Conservation (phyloP, 805 yeast genomes). For the Barnettozyma siamensis region DNA sequence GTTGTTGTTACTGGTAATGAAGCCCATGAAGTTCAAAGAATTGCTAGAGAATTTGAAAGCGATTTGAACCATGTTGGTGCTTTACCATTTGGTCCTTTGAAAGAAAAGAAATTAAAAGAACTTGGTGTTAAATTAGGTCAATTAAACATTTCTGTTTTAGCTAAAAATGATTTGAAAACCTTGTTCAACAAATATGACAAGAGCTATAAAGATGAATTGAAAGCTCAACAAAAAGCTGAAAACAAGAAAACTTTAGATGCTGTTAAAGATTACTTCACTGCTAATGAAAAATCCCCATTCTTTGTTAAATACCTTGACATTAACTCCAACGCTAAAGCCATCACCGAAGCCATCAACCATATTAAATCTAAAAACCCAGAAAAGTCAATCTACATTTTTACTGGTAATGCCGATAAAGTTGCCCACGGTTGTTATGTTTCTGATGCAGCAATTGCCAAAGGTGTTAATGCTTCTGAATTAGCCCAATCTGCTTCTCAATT, state of each 20-base stretch:
- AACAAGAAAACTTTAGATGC: slow-evolving; percentile 73
- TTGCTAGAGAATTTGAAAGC: slow-evolving; percentile 66
- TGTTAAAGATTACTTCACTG: slow-evolving; percentile 62
- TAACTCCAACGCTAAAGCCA: slow-evolving; percentile 84
- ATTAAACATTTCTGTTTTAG: slow-evolving; percentile 72
- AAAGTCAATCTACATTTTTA: slow-evolving; percentile 72
- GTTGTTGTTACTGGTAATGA: slow-evolving; percentile 93
- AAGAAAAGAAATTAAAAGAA: slow-evolving; percentile 80
- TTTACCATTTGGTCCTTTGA: slow-evolving; percentile 65
- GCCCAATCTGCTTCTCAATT: slow-evolving; percentile 63
- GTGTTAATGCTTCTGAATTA: slow-evolving; percentile 69
- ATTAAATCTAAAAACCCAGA: slow-evolving; percentile 71
- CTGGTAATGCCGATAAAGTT: slow-evolving; percentile 69
- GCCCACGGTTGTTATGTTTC: slow-evolving; percentile 95
- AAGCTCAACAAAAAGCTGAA: slow-evolving; percentile 84
- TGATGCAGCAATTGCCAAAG: slow-evolving; percentile 59
- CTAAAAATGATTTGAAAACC: slow-evolving; percentile 69
- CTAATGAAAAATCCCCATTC: slow-evolving; percentile 45
- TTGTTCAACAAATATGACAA: slow-evolving; percentile 78
- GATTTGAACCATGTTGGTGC: slow-evolving; percentile 54
- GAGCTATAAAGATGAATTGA: slow-evolving; percentile 79
- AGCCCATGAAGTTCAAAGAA: slow-evolving; percentile 84
- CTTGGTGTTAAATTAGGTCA: slow-evolving; percentile 80
- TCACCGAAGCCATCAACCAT: slow-evolving; percentile 84
- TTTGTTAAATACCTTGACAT: slow-evolving; percentile 67